phyloP scores from a whole-genome alignment of 306 rosid genomes.

The Vigna unguiculata region DNA sequence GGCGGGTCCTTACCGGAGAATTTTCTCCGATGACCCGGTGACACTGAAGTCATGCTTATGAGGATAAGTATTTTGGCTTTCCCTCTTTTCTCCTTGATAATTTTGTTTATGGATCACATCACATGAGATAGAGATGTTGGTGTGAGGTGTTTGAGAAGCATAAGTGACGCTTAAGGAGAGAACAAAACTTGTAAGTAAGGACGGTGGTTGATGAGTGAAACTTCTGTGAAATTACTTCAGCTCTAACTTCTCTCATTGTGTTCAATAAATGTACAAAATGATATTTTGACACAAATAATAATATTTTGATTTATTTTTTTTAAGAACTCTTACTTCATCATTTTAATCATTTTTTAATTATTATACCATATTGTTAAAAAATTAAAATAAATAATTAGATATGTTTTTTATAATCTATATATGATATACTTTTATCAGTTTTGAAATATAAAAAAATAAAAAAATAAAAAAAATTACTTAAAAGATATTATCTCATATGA shows the following conservation, averaged over 20 bases:
- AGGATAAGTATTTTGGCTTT: slow-evolving; percentile 45
- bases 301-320: no score
- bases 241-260: background rate
- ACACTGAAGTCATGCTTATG: slow-evolving; percentile 43
- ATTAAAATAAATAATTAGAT: no score
- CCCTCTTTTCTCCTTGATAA: background rate
- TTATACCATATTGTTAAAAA: no score
- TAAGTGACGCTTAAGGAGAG: background rate
- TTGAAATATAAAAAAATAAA: no score
- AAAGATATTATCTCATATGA: no score
- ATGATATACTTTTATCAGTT: no score
- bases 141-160: background rate
- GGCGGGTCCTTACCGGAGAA: slow-evolving; percentile 23
- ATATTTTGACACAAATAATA: no score
- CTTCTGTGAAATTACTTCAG: slow-evolving; percentile 23
- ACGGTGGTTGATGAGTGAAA: background rate
- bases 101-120: background rate
- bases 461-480: no score
- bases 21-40: slow-evolving; percentile 45
- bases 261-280: no score
- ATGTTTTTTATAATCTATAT: no score
- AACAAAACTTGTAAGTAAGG: background rate
- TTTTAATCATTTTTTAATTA: no score
- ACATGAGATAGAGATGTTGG: background rate
- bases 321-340: no score